Base-by-base conservation (phyloP, 805 yeast genomes). In the Lipomyces orientalis region DNA sequence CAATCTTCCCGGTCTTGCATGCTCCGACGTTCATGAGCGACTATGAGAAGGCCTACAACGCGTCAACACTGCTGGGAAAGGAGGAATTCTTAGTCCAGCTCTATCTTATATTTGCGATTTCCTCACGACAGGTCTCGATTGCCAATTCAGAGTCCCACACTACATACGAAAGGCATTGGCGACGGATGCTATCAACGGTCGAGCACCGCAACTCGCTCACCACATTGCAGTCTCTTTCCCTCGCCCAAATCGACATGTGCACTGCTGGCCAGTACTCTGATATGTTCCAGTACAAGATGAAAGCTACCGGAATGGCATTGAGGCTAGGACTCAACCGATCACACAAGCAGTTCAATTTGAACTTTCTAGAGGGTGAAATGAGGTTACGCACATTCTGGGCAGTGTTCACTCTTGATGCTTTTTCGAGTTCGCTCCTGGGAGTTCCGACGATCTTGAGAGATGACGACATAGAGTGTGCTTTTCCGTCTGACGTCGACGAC, bases 321-420 rank as follows among this genome's bases (percentile, higher is more conserved):
- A 95, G 92, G 73, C 80, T 93, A 62, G 85, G 97, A 73, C 81
- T 93, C 57, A 97, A 92, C 76, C 83, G 96, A 72, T 90, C 97
- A 77, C 97, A 97, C 9, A 67, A 71, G 43, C 62, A 67, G 37
- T 71, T 71, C 61, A 64, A 65, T 22, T 49, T 67, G 4, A 87
- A 93, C 0, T 93, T 91, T 3, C 82, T 87, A 67, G 93, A 89
- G 80, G 95, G 90, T 77, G 93, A 93, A 69, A 91, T 90, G 75
- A 83, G 97, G 70, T 85, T 97, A 76, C 85, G 90, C 46, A 78
- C 91, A 52, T 93, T 93, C 73, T 93, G 97, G 97, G 87, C 91
- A 70, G 85, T 88, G 56, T 92, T 90, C 77, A 83, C 88, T 35
- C 81, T 93, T 70, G 97, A 93, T 76, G 83, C 87, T 2, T 90